phyloP scores from a whole-genome alignment of 306 rosid species.

The Gastrolobium villosum region DNA sequence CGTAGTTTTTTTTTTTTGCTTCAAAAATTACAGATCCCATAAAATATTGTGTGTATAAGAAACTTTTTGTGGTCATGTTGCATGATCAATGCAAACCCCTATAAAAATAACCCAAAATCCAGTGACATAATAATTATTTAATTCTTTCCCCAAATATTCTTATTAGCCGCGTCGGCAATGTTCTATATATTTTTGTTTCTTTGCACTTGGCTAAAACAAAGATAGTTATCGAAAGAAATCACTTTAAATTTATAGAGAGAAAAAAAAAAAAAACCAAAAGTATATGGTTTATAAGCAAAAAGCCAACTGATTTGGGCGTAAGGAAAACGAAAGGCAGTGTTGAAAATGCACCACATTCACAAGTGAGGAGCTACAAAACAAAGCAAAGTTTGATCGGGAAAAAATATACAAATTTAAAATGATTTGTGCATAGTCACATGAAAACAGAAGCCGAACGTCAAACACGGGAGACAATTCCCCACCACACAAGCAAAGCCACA shows the following conservation, averaged over 20 bases:
- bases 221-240: not conserved
- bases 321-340: constrained; percentile 31
- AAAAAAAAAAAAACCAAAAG: not conserved
- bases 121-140: no score
- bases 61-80: no score
- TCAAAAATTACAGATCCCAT: no score
- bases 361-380: not conserved
- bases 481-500: constrained; percentile 50
- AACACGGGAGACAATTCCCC: constrained; percentile 28
- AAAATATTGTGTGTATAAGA: no score
- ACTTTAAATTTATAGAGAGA: not conserved
- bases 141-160: not conserved
- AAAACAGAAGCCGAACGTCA: constrained; percentile 19
- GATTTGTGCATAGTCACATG: not conserved
- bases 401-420: no score
- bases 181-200: not conserved
- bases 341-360: constrained; percentile 26
- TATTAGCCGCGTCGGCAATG: not conserved
- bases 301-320: not conserved
- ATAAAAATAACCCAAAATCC: no score
- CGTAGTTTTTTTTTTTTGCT: no score
- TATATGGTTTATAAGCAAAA: not conserved
- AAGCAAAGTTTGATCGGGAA: not conserved
- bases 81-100: no score
- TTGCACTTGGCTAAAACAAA: not conserved